Evolutionary conservation across 495 filamentous ascomycete species (phyloP).

Genomic region (Aspergillus bertholletiae): DNA sequence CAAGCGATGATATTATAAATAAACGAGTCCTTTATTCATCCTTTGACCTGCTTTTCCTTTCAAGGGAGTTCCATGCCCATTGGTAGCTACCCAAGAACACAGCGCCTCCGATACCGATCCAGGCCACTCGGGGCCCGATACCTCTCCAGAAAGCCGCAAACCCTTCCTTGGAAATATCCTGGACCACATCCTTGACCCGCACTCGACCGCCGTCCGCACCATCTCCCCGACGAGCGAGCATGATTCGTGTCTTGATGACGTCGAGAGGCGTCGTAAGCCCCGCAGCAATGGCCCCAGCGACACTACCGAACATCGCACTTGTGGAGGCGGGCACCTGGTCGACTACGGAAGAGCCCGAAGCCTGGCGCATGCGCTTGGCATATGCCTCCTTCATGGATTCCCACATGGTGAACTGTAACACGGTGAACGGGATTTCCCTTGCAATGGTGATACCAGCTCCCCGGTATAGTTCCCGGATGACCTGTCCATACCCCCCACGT

Average conservation of each 20-base stretch:
- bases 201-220: conserved; percentile 42
- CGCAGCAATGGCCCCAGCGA: conserved; percentile 82
- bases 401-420: conserved; percentile 97
- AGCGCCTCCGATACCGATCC: conserved; percentile 91
- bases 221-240: conserved; percentile 62
- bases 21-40: conserved; percentile 8
- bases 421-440: conserved; percentile 94
- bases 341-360: conserved; percentile 1
- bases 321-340: conserved; percentile 62
- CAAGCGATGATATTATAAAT: conserved; percentile 4
- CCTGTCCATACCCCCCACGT: conserved; percentile 46
- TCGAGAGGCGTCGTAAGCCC: conserved; percentile 90
- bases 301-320: conserved; percentile 80
- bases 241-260: conserved; percentile 94
- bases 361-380: conserved; percentile 28
- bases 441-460: conserved; percentile 89
- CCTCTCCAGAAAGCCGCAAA: conserved; percentile 79
- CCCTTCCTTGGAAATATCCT: conserved; percentile 67
- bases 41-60: conserved; percentile 26
- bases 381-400: conserved; percentile 75
- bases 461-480: conserved; percentile 82
- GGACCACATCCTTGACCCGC: conserved; percentile 55
- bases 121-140: conserved; percentile 82
- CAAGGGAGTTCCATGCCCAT: conserved; percentile 74
- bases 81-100: conserved; percentile 97